Percentiles rank a stretch among this genome's conserved stretches.
Conservation (phyloP, 805 yeast genomes). For the Pichia ethanolica region DNA sequence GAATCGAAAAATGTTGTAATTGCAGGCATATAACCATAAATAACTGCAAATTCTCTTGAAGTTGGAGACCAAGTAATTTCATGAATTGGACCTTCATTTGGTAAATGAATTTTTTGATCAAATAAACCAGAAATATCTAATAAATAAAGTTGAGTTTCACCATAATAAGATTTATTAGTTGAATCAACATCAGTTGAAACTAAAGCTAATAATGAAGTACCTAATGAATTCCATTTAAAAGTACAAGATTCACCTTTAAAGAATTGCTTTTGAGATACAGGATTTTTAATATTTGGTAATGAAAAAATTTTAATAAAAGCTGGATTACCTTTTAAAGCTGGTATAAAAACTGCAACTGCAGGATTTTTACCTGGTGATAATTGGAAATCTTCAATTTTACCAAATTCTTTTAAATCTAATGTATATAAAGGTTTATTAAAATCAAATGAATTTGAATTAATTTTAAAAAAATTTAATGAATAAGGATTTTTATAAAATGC, state of each 20-base stretch:
- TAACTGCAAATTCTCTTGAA: slow-evolving; percentile 94
- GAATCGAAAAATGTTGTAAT: slow-evolving; percentile 91
- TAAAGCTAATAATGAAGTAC: slow-evolving; percentile 87
- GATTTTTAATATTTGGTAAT: slow-evolving; percentile 65
- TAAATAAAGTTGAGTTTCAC: slow-evolving; percentile 87
- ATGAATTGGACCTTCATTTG: slow-evolving; percentile 94
- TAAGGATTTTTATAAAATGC: slow-evolving; percentile 45
- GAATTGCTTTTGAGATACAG: slow-evolving; percentile 78
- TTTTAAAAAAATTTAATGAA: slow-evolving; percentile 64
- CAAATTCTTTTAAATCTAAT: slow-evolving; percentile 48
- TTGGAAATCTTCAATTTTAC: slow-evolving; percentile 42
- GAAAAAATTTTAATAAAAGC: slow-evolving; percentile 81
- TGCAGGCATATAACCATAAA: slow-evolving; percentile 97
- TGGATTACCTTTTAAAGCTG: slow-evolving; percentile 83
- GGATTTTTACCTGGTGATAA: slow-evolving; percentile 87
- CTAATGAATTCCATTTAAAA: slow-evolving; percentile 88
- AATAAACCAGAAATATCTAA: slow-evolving; percentile 89
- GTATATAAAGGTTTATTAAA: slow-evolving; percentile 49
- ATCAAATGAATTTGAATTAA: slow-evolving; percentile 27
- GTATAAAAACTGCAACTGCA: slow-evolving; percentile 82
- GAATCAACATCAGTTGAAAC: slow-evolving; percentile 96
- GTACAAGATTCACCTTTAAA: slow-evolving; percentile 94
- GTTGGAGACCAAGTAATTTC: slow-evolving; percentile 97
- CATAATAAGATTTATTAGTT: slow-evolving; percentile 89
- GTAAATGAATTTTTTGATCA: slow-evolving; percentile 79